phyloP scores from a whole-genome alignment of 2,329 filamentous ascomycete species.

The Sphaerulina musiva region DNA sequence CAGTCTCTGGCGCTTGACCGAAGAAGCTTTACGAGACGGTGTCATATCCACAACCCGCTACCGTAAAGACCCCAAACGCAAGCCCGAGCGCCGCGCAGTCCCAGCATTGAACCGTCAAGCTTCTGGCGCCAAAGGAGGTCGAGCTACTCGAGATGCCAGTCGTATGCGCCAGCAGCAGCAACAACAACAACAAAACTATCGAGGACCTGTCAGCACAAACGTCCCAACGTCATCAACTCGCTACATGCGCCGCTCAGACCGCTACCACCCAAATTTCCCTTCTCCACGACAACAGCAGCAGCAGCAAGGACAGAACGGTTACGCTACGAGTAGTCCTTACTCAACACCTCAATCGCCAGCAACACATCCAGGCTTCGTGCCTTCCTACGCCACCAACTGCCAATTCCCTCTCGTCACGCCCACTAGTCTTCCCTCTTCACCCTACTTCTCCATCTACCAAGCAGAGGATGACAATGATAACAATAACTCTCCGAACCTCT shows the following conservation, averaged over 20 bases:
- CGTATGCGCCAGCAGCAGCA: conserved; percentile 19
- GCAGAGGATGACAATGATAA: conserved; percentile 4
- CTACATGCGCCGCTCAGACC: conserved; percentile 8
- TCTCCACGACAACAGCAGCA: conserved; percentile 1
- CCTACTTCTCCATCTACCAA: conserved; percentile 11
- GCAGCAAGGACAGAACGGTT: too few species aligned
- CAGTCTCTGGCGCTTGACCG: conserved; percentile 69
- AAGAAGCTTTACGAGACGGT: conserved; percentile 61
- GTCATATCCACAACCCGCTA: conserved; percentile 75
- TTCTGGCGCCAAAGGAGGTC: conserved; percentile 42
- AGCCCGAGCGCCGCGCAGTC: conserved; percentile 24
- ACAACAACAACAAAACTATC: conserved; percentile 2
- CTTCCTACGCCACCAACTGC: not conserved
- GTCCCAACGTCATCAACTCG: conserved; percentile 3
- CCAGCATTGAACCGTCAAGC: conserved; percentile 39
- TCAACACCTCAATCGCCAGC: conserved; percentile 7
- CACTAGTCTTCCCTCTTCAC: conserved; percentile 7
- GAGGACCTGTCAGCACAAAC: conserved; percentile 7
- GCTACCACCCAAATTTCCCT: conserved; percentile 4
- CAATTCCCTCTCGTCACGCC: conserved; percentile 3
- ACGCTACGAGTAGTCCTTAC: conserved; percentile 8
- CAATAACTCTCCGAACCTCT: not conserved
- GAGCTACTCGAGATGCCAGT: conserved; percentile 35
- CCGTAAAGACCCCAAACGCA: conserved; percentile 44
- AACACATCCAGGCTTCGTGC: too few species aligned